Percentiles rank a stretch among this genome's conserved stretches.
Conservation (phyloP, 2,329 filamentous ascomycete species). For the Plectosphaerella sp. region DNA sequence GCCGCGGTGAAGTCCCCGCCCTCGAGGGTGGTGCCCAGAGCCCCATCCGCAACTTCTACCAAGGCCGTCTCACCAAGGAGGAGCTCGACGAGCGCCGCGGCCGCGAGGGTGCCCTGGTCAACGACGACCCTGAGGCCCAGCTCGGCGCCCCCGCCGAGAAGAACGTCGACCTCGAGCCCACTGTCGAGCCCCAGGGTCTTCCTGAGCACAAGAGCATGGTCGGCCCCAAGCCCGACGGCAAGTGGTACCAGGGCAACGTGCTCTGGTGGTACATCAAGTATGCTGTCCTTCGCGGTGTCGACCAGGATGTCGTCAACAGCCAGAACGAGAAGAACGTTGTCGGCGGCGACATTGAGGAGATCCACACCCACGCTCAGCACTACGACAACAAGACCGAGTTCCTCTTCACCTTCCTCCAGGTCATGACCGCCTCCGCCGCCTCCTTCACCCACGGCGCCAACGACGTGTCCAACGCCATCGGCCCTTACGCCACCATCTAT, state of each 20-base stretch:
- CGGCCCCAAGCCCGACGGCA: conserved; percentile 27
- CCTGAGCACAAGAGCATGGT: conserved; percentile 17
- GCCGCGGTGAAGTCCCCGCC: conserved; percentile 25
- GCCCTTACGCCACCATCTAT: conserved; percentile 60
- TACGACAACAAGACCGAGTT: conserved; percentile 60
- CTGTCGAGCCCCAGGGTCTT: not conserved
- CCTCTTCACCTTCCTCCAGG: conserved; percentile 55
- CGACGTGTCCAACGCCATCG: conserved; percentile 60
- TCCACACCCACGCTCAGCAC: conserved; percentile 53
- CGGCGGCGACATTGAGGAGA: conserved; percentile 46
- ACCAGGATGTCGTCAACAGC: conserved; percentile 25
- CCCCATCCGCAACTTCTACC: conserved; percentile 43
- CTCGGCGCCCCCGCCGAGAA: conserved; percentile 4
- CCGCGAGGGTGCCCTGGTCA: conserved; percentile 16
- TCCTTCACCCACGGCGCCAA: conserved; percentile 65
- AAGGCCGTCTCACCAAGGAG: conserved; percentile 42
- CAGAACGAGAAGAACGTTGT: conserved; percentile 34
- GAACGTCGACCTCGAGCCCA: conserved; percentile 10
- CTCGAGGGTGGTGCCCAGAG: conserved; percentile 28
- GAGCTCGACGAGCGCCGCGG: conserved; percentile 33
- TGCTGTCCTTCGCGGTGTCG: conserved; percentile 35
- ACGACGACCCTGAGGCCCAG: conserved; percentile 23
- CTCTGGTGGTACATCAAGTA: conserved; percentile 35
- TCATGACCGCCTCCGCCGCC: conserved; percentile 57
- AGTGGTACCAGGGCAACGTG: conserved; percentile 31